These are phyloP conservation scores for Alloascoidea hylecoeti DNA, from an alignment of 805 yeast genomes.

Conservation along the genomic window DNA sequence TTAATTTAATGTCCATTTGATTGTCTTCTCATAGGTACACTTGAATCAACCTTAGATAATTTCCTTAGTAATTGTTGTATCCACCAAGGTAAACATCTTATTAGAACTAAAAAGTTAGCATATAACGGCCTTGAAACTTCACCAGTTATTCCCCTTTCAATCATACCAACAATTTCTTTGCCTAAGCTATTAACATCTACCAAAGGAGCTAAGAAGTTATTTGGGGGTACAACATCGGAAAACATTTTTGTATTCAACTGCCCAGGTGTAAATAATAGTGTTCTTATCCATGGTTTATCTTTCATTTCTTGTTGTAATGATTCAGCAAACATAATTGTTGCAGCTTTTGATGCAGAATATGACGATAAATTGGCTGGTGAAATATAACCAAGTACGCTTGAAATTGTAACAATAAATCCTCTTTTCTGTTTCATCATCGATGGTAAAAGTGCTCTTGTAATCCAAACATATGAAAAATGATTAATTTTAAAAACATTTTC, in stretches of 20 bases:
- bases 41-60: neutral
- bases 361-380: constrained; percentile 51
- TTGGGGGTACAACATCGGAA: constrained; percentile 48
- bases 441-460: constrained; percentile 54
- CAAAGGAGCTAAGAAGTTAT: constrained; percentile 54
- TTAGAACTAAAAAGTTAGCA: neutral
- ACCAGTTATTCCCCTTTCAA: neutral
- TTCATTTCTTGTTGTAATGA: constrained; percentile 50
- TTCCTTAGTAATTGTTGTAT: neutral
- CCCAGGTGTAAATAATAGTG: constrained; percentile 60
- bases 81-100: neutral
- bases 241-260: constrained; percentile 57
- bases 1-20: too few species aligned
- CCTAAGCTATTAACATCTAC: constrained; percentile 53
- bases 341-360: constrained; percentile 71
- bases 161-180: constrained; percentile 21
- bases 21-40: too few species aligned
- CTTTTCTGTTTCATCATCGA: constrained; percentile 37
- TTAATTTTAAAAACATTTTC: constrained; percentile 49
- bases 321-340: constrained; percentile 59
- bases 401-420: constrained; percentile 61
- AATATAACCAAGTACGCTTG: constrained; percentile 62
- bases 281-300: constrained; percentile 26
- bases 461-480: constrained; percentile 47
- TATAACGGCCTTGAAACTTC: neutral